A percentile compares a stretch with the other conserved stretches of the same genome.
Conservation (phyloP, 2,329 filamentous ascomycete species). For the Penicillium griseofulvum region DNA sequence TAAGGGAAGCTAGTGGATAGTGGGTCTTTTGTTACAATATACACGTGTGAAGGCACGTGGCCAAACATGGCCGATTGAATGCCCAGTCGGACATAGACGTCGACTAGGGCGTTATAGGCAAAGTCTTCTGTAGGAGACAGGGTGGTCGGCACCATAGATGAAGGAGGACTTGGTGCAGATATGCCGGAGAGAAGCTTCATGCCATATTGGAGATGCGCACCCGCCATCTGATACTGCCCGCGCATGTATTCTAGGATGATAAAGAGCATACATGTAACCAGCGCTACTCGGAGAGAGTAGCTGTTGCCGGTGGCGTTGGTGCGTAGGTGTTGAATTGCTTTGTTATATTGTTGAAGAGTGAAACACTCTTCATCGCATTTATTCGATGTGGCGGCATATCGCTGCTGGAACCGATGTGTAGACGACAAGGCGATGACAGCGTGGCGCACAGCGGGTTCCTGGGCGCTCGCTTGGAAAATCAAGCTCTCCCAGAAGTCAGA, state of each 20-base stretch:
- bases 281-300: conserved; percentile 34
- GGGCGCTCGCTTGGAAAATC: conserved; percentile 39
- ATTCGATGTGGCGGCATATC: conserved; percentile 4
- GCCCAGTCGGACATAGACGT: conserved; percentile 28
- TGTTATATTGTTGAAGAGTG: conserved; percentile 40
- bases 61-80: conserved; percentile 30
- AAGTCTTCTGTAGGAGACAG: conserved; percentile 16
- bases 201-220: conserved; percentile 33
- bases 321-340: conserved; percentile 39
- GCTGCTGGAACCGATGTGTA: conserved; percentile 28
- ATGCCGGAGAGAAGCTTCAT: conserved; percentile 28
- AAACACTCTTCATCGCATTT: conserved; percentile 29
- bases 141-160: conserved; percentile 12
- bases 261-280: conserved; percentile 46
- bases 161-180: background rate
- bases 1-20: conserved; percentile 8
- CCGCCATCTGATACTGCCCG: conserved; percentile 26
- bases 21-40: conserved; percentile 10
- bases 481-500: conserved; percentile 42
- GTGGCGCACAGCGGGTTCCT: conserved; percentile 45
- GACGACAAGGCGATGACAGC: conserved; percentile 44
- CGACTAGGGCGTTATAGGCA: conserved; percentile 20
- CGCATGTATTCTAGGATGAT: conserved; percentile 43
- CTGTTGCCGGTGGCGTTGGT: conserved; percentile 23
- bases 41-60: conserved; percentile 18